Evolutionary conservation across 108 stramenopile genomes (phyloP), one percentile per base, ranked within the genome.

Genomic region (Nitzschia palea): DNA sequence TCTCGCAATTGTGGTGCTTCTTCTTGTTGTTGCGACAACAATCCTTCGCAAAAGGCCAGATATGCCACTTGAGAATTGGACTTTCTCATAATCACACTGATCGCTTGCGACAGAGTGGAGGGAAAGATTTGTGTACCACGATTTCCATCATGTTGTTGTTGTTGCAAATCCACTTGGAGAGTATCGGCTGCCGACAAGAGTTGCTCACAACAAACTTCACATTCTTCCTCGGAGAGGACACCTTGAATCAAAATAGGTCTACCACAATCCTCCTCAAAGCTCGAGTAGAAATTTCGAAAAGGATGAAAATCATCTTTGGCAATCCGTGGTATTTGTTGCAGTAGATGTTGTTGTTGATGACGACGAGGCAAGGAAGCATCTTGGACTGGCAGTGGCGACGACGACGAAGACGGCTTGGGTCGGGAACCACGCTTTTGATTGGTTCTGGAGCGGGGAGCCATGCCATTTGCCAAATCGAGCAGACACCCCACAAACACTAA

Each of bases 1-100:
- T 37, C 61, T 67, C 20, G 48, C 18, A 48, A 20, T 32, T 34
- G 36, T 33, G 14, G n/a, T 42, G 20, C 27, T 37, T 15, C 35
- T 66, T 35, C 10, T 32, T 59, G 50, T 36, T 18, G 2, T 30
- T 60, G 15, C 30, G 61, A 53, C 27, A 85, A 50, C 33, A 85
- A 71, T 27, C 84, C 84, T 63, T 85, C 84, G 22, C 78, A 79
- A 51, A 85, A 85, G 1, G 80, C 69, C 47, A 85, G 78, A 27
- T 62, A 76, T 18, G 75, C 31, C 58, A 79, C 61, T n/a, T 66
- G 56, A 30, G 76, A 77, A 27, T 68, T 43, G 8, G 77, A 79
- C 23, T 68, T 17, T 10, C 62, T 61, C 77, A 81, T 79, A 48
- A 85, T 73, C 47, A 67, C 76, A 28, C 70, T 70, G 18, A 78